Evolutionary conservation across 1,284 basidiomycete species (phyloP).

Genomic region (Cutaneotrichosporon mucoides): DNA sequence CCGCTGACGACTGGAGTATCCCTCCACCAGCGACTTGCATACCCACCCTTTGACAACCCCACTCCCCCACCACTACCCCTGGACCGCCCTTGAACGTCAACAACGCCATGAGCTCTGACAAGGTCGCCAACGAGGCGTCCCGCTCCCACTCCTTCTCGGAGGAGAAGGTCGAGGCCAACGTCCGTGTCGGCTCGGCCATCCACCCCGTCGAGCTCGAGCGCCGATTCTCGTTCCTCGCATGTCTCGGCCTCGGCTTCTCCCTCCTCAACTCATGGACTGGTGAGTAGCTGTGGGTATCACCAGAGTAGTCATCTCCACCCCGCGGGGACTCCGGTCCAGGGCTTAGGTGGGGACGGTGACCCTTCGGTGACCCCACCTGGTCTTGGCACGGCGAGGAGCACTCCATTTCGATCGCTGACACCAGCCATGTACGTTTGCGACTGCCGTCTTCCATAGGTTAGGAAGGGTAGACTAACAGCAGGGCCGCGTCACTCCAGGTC

Average conservation of each 20-base stretch:
- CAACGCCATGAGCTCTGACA: too few species aligned
- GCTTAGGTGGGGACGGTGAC: too few species aligned
- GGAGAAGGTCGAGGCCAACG: background rate
- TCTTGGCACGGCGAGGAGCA: too few species aligned
- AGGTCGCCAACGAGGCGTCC: too few species aligned
- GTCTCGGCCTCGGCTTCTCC: conserved; percentile 21
- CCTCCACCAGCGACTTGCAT: too few species aligned
- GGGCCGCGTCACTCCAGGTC: conserved; percentile 15
- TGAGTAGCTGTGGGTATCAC: background rate
- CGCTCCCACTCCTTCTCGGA: background rate
- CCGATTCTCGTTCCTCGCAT: conserved; percentile 19
- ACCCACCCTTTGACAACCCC: too few species aligned
- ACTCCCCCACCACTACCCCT: too few species aligned
- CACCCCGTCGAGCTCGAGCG: conserved; percentile 18
- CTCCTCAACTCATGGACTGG: conserved; percentile 25
- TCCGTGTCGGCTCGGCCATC: background rate
- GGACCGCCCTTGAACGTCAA: too few species aligned
- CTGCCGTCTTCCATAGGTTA: too few species aligned
- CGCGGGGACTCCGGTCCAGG: background rate
- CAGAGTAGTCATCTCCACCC: background rate
- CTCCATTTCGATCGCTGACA: background rate
- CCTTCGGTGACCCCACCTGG: too few species aligned
- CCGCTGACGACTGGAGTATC: too few species aligned
- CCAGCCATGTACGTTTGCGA: conserved; percentile 3
- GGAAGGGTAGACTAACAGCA: background rate